Evolutionary conservation across 2,329 filamentous ascomycete species (phyloP).

Genomic region (Fusarium sp.): DNA sequence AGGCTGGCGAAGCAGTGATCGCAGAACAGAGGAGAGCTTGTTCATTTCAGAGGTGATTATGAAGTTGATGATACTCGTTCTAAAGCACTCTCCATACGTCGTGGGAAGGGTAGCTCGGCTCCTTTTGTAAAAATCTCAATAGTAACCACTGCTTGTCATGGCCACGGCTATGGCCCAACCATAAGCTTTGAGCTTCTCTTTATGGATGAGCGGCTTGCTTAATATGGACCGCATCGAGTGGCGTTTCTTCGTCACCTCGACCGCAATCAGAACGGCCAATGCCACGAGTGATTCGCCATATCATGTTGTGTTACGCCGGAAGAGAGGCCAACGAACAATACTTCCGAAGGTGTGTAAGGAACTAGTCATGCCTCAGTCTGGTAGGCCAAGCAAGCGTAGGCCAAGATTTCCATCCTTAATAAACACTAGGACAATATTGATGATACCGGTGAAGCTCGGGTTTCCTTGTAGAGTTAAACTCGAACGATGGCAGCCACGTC

Average conservation of each 20-base stretch:
- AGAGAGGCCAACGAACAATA: background rate
- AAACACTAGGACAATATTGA: constrained; percentile 40
- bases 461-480: constrained; percentile 38
- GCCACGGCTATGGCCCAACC: constrained; percentile 1
- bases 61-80: constrained; percentile 1
- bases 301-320: background rate
- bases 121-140: constrained; percentile 28
- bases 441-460: constrained; percentile 39
- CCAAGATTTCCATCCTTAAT: background rate
- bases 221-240: constrained; percentile 1
- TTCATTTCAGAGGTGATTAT: constrained; percentile 39
- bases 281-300: constrained; percentile 20
- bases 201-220: background rate
- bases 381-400: background rate
- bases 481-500: background rate
- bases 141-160: background rate
- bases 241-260: constrained; percentile 20
- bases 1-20: constrained; percentile 37
- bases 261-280: constrained; percentile 6
- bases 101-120: background rate
- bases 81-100: background rate
- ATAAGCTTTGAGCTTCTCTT: constrained; percentile 3
- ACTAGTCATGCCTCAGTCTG: background rate
- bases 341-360: constrained; percentile 2
- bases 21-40: constrained; percentile 42